Conservation (phyloP, 306 rosid species). For the Trifolium dubium region DNA sequence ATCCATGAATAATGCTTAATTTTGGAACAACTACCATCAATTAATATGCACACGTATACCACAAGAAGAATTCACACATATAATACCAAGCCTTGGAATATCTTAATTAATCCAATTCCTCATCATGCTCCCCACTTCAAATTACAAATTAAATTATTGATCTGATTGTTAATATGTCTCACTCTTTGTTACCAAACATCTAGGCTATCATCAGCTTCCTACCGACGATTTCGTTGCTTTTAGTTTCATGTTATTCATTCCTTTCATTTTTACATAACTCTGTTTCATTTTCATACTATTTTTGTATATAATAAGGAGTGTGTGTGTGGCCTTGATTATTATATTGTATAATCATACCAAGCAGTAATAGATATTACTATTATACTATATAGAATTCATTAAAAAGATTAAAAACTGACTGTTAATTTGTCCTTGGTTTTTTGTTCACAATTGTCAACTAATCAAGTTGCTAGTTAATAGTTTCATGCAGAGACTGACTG, state of each 20-base stretch:
- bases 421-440: constrained; percentile 4
- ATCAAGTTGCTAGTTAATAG: constrained; percentile 22
- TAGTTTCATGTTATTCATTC: constrained; percentile 5
- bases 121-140: constrained; percentile 67
- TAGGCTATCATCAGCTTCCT: constrained; percentile 16
- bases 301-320: too few relatives aligned
- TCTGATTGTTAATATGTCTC: constrained; percentile 60
- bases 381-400: neutral
- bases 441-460: constrained; percentile 37
- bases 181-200: constrained; percentile 49
- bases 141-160: constrained; percentile 42
- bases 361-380: neutral
- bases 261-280: neutral
- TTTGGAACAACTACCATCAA: constrained; percentile 27
- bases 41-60: constrained; percentile 46
- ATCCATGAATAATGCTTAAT: constrained; percentile 37
- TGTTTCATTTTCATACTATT: neutral
- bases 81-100: constrained; percentile 26
- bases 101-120: constrained; percentile 24
- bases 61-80: constrained; percentile 42
- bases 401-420: neutral
- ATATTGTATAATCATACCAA: too few relatives aligned
- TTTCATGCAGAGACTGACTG: constrained; percentile 38
- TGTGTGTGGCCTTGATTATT: neutral
- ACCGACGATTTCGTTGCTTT: constrained; percentile 54